Conservation (phyloP, 805 yeast species). For the Candida krabiensis region DNA sequence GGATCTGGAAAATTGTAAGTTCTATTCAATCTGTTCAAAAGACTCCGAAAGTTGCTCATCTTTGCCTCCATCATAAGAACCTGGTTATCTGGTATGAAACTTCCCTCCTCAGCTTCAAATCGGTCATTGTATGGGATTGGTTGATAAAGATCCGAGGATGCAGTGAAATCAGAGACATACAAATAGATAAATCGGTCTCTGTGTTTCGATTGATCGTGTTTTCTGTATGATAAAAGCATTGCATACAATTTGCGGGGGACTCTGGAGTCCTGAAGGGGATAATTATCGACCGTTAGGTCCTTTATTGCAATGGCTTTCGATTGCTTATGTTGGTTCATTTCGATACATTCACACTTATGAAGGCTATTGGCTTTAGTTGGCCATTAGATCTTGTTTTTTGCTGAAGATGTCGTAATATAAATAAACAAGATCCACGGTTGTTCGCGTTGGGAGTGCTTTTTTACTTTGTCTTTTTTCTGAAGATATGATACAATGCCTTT, state of each 20-base stretch:
- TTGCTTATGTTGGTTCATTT: too few species aligned
- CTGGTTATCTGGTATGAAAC: conserved; percentile 3
- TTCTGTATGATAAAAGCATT: conserved; percentile 15
- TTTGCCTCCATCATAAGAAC: conserved; percentile 16
- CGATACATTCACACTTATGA: too few species aligned
- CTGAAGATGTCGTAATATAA: too few species aligned
- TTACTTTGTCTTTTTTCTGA: too few species aligned
- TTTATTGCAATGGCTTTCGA: conserved; percentile 6
- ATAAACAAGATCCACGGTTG: too few species aligned
- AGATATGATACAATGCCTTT: too few species aligned
- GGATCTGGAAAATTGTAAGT: conserved; percentile 12
- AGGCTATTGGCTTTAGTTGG: too few species aligned
- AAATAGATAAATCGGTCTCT: conserved; percentile 5
- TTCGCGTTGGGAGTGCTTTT: too few species aligned
- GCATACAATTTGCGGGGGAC: conserved; percentile 15
- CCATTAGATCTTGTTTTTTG: too few species aligned
- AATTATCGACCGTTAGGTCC: conserved; percentile 7
- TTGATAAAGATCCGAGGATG: conserved; percentile 4
- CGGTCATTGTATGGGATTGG: conserved; percentile 3
- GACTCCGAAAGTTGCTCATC: conserved; percentile 4
- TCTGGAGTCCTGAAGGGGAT: conserved; percentile 2
- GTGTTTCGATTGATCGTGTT: conserved; percentile 2
- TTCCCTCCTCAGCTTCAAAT: conserved; percentile 9
- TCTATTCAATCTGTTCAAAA: conserved; percentile 2
- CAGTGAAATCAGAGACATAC: conserved; percentile 26